Percentiles rank a stretch among this genome's conserved stretches.
Evolutionary conservation across 2,329 filamentous ascomycete genomes (phyloP).

Genomic region (Talaromyces sp.): DNA sequence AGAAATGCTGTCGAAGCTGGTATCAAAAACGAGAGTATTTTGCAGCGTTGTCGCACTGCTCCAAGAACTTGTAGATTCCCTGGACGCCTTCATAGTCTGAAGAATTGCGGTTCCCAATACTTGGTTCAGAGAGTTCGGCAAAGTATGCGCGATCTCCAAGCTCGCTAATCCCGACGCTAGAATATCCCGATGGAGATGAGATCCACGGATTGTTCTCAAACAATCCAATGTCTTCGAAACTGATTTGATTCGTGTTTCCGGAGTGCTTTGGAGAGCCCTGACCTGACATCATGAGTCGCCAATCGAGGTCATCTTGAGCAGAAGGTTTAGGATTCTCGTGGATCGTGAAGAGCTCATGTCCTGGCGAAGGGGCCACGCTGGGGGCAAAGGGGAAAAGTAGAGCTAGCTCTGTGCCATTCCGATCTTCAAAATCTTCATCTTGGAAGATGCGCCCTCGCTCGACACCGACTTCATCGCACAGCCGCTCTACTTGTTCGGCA

Average conservation of each 20-base stretch:
- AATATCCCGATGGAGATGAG: slow-evolving; percentile 50
- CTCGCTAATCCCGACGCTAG: slow-evolving; percentile 53
- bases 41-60: slow-evolving; percentile 54
- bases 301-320: slow-evolving; percentile 39
- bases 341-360: slow-evolving; percentile 37
- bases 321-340: slow-evolving; percentile 23
- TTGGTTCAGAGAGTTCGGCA: slow-evolving; percentile 33
- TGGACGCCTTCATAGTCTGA: slow-evolving; percentile 59
- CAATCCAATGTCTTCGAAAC: slow-evolving; percentile 39
- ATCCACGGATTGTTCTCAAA: slow-evolving; percentile 51
- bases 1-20: slow-evolving; percentile 10
- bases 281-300: slow-evolving; percentile 54
- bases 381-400: slow-evolving; percentile 85
- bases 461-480: slow-evolving; percentile 85
- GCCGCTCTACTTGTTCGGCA: slow-evolving; percentile 68
- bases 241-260: slow-evolving; percentile 22
- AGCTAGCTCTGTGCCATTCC: slow-evolving; percentile 65
- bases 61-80: slow-evolving; percentile 61
- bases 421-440: slow-evolving; percentile 68
- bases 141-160: slow-evolving; percentile 37
- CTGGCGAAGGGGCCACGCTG: slow-evolving; percentile 44
- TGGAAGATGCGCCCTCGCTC: slow-evolving; percentile 72
- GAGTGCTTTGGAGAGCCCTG: slow-evolving; percentile 21
- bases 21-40: slow-evolving; percentile 21
- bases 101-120: slow-evolving; percentile 20